Percentiles rank a stretch among this genome's conserved stretches.
Conservation (phyloP, 768 basidiomycete genomes). For the Tricholoma saponaceum region DNA sequence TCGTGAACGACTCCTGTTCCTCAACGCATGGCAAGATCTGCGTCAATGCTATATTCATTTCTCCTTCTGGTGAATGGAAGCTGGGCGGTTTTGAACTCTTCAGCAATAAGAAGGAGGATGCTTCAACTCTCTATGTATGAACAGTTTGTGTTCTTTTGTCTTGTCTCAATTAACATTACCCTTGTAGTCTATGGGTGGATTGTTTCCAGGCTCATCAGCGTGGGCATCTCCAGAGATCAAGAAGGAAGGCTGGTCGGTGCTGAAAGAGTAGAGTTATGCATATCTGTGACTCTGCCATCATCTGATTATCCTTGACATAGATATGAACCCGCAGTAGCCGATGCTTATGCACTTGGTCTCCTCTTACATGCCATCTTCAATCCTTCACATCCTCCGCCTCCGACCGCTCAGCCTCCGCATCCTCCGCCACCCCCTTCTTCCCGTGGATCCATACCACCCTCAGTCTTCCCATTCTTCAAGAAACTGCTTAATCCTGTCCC, state of each 20-base stretch:
- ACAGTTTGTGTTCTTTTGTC: conserved; percentile 6
- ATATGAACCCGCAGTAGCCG: conserved; percentile 57
- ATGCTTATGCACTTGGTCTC: conserved; percentile 86
- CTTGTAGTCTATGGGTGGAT: conserved; percentile 60
- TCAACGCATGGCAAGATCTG: conserved; percentile 83
- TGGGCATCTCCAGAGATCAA: conserved; percentile 84
- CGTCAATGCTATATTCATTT: conserved; percentile 79
- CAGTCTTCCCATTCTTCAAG: conserved; percentile 80
- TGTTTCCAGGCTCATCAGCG: conserved; percentile 54
- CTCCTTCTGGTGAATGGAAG: conserved; percentile 95
- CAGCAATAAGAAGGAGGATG: conserved; percentile 77
- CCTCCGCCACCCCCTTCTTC: conserved; percentile 74
- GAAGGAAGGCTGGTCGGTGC: conserved; percentile 75
- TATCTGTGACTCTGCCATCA: neutral
- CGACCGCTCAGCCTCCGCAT: conserved; percentile 67
- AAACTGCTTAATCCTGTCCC: conserved; percentile 88
- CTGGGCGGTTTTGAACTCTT: conserved; percentile 91
- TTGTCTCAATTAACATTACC: conserved; percentile 11
- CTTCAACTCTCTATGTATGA: conserved; percentile 77
- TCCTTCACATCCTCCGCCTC: conserved; percentile 66
- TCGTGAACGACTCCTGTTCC: conserved; percentile 79
- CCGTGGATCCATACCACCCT: conserved; percentile 69
- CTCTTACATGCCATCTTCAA: conserved; percentile 88
- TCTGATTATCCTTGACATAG: conserved; percentile 22
- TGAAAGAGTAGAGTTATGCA: conserved; percentile 67